Conservation (phyloP, 305 asterid species). For the Ilex paraguariensis region DNA sequence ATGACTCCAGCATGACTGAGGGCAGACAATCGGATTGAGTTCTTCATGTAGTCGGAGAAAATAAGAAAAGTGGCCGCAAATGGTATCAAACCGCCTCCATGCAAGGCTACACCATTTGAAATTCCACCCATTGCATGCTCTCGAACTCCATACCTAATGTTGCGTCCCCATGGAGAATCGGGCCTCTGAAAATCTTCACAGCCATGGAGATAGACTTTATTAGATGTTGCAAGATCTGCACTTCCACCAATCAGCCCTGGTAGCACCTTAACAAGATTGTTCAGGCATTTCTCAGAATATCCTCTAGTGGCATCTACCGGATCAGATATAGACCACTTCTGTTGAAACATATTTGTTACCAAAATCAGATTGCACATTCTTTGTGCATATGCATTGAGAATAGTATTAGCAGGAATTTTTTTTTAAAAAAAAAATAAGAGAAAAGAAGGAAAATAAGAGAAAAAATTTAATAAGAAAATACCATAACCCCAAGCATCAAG, state of each 20-base stretch:
- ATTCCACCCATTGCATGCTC: conserved; percentile 57
- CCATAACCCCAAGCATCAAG: too few species aligned
- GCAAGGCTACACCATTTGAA: conserved; percentile 43
- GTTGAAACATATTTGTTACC: conserved; percentile 5
- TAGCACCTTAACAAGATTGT: conserved; percentile 37
- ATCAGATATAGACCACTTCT: conserved; percentile 42
- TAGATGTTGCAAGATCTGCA: conserved; percentile 49
- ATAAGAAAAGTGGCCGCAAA: conserved; percentile 46
- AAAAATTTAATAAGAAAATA: too few species aligned
- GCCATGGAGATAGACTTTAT: conserved; percentile 33
- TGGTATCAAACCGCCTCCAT: conserved; percentile 46
- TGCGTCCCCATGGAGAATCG: conserved; percentile 34
- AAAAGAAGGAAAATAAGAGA: too few species aligned
- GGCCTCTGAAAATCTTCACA: conserved; percentile 30
- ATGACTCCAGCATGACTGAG: conserved; percentile 40
- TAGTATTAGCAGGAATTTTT: too few species aligned
- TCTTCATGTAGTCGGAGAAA: conserved; percentile 55
- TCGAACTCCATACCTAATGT: conserved; percentile 44
- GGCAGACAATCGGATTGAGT: conserved; percentile 43
- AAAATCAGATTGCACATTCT: conserved; percentile 1
- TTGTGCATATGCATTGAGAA: conserved; percentile 3
- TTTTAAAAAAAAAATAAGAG: too few species aligned
- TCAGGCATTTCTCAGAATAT: conserved; percentile 43
- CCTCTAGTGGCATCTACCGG: conserved; percentile 48
- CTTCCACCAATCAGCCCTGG: conserved; percentile 55